Evolutionary conservation across 192 early-diverging fungal species (phyloP), one percentile per base, ranked within the genome.

Genomic region (Rhizophagus clarus): DNA sequence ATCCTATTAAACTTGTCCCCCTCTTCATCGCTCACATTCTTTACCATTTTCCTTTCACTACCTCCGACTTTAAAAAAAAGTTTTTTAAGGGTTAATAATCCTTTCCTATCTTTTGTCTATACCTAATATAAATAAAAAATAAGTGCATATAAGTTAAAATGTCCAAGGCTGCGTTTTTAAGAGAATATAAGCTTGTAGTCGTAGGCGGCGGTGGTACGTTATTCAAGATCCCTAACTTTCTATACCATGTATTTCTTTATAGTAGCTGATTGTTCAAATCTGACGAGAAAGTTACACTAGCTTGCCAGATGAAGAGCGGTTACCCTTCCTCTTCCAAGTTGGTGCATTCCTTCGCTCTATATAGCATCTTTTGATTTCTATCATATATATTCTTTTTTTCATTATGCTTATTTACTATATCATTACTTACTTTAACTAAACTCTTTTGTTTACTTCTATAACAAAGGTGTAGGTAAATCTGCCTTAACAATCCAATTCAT

Each of bases 401-500:
- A 45, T 29, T 66, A 15, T 29, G n/a, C 7, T n/a, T 28, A 28
- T 31, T 40, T 29, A 26, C 29, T 31, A 28, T 66, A 28, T 17
- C 28, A 17, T 31, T 34, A 37, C 8, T 34, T 34, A 0, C 37
- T n/a, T 5, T 20, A 17, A 17, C 17, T 69, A 45, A 45, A 12
- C 22, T 42, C 22, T n/a, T 34, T 69, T 26, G 14, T 22, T 69
- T 56, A 20, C 49, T 56, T 4, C 4, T 22, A 22, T 17, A 22
- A 56, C 20, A 56, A 4, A 86, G 90, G 88, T 81, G 94, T 94
- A 24, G 94, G 93, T 66, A 94, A 95, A 85, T 93, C 93, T 49
- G 94, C 94, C 71, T 82, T 95, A 80, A 95, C 94, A 10, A 94
- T 95, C 66, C 93, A 94, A 82, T 93, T 94, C 74, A 94, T 92